Conservation (phyloP, 1,284 basidiomycete species). For the Clitocybe nebularis region DNA sequence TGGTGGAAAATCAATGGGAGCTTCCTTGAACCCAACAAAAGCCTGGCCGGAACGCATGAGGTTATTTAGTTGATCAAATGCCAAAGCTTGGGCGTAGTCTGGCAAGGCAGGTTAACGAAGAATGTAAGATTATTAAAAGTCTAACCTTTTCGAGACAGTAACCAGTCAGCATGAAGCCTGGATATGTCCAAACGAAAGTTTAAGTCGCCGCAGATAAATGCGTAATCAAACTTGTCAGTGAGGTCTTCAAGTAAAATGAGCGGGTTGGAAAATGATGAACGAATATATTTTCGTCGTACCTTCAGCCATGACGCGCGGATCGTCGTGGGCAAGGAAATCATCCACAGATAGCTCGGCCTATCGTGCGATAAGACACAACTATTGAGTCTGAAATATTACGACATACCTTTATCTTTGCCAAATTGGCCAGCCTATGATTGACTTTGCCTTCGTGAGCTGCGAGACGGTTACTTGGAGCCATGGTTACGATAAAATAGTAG, state of each 20-base stretch:
- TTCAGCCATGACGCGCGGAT: conserved; percentile 63
- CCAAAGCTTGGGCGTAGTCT: conserved; percentile 71
- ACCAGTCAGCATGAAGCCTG: conserved; percentile 72
- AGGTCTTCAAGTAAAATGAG: conserved; percentile 44
- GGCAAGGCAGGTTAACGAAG: conserved; percentile 3
- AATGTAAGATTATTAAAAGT: background rate
- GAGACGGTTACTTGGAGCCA: conserved; percentile 10
- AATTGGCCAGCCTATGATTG: conserved; percentile 63
- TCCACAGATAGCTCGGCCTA: conserved; percentile 64
- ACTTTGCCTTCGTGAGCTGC: conserved; percentile 74
- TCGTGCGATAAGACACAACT: conserved; percentile 6
- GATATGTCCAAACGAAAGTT: conserved; percentile 76
- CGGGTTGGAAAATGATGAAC: conserved; percentile 12
- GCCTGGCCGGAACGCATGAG: conserved; percentile 61
- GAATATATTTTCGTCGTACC: conserved; percentile 36
- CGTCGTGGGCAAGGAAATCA: conserved; percentile 58
- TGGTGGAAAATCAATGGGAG: conserved; percentile 68
- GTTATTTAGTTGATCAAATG: conserved; percentile 76
- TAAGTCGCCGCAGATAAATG: conserved; percentile 79
- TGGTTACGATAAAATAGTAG: background rate
- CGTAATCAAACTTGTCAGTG: conserved; percentile 80
- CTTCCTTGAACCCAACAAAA: conserved; percentile 72
- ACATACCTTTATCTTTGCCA: conserved; percentile 70
- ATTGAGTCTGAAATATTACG: background rate
- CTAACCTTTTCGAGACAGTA: conserved; percentile 53